These are phyloP conservation scores for Talaromyces wortmannii DNA, from an alignment of 495 filamentous ascomycete species.

Conservation along the genomic window DNA sequence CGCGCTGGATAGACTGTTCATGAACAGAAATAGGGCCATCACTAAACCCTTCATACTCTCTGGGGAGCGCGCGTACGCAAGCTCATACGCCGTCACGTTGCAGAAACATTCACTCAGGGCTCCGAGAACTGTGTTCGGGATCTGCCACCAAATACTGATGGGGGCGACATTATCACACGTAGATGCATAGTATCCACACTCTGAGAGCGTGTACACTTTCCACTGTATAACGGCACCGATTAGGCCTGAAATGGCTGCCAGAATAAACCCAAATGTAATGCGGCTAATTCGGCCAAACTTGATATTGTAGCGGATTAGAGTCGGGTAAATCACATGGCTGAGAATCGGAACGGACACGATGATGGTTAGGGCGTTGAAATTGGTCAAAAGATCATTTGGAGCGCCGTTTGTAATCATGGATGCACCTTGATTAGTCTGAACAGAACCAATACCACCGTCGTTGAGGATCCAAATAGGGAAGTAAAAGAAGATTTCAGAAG, in stretches of 20 bases:
- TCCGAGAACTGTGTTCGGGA: slow-evolving; percentile 30
- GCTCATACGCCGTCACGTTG: slow-evolving; percentile 63
- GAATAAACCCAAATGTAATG: slow-evolving; percentile 57
- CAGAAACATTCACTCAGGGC: slow-evolving; percentile 63
- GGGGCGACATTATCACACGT: slow-evolving; percentile 31
- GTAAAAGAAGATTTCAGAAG: slow-evolving; percentile 45
- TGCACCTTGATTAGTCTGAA: slow-evolving; percentile 43
- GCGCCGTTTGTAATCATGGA: slow-evolving; percentile 59
- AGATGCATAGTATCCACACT: slow-evolving; percentile 43
- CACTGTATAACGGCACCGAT: slow-evolving; percentile 57
- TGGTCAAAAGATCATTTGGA: slow-evolving; percentile 62
- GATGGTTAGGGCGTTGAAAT: slow-evolving; percentile 64
- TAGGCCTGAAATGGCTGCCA: slow-evolving; percentile 47
- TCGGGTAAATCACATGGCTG: slow-evolving; percentile 58
- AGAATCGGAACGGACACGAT: slow-evolving; percentile 57
- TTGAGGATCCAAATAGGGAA: slow-evolving; percentile 44
- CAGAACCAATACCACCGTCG: slow-evolving; percentile 38
- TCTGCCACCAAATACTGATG: slow-evolving; percentile 49
- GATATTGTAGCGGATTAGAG: slow-evolving; percentile 45
- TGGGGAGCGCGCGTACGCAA: slow-evolving; percentile 66
- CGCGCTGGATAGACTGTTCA: slow-evolving; percentile 37
- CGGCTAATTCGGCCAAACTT: slow-evolving; percentile 56
- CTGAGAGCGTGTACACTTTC: slow-evolving; percentile 48
- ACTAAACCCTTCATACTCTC: slow-evolving; percentile 63
- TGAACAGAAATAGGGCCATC: slow-evolving; percentile 53